A percentile compares a stretch with the other conserved stretches of the same genome.
These are phyloP conservation scores for Cystofilobasidium macerans DNA, from an alignment of 768 basidiomycete species.

Conservation along the genomic window DNA sequence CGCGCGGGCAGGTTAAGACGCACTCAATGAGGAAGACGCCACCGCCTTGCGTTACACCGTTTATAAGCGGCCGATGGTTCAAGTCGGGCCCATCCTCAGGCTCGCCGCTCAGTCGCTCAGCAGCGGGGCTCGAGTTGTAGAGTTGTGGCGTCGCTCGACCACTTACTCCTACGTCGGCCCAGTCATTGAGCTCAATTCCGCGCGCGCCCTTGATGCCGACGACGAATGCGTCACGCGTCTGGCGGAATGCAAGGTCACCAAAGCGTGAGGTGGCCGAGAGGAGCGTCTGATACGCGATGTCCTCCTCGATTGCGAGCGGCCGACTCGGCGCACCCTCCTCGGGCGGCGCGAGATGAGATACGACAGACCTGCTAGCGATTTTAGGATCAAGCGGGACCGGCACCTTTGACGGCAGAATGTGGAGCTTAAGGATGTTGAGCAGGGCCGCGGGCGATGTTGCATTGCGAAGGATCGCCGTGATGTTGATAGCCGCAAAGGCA, in stretches of 20 bases:
- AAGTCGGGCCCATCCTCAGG: too few relatives aligned
- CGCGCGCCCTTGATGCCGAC: constrained; percentile 42
- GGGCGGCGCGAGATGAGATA: constrained; percentile 28
- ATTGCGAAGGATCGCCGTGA: constrained; percentile 46
- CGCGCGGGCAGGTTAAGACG: neutral
- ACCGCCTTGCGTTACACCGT: constrained; percentile 64
- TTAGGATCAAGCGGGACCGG: constrained; percentile 14
- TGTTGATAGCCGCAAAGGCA: constrained; percentile 76
- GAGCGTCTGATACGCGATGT: constrained; percentile 64
- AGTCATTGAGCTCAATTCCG: constrained; percentile 20
- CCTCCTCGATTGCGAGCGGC: constrained; percentile 61
- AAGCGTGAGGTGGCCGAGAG: constrained; percentile 49
- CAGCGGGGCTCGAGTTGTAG: too few relatives aligned
- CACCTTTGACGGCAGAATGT: constrained; percentile 36
- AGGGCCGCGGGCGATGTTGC: constrained; percentile 28
- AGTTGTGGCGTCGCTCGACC: constrained; percentile 50
- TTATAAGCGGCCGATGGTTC: too few relatives aligned
- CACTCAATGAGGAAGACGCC: constrained; percentile 77
- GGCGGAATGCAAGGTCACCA: constrained; percentile 72
- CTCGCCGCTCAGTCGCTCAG: constrained; percentile 55
- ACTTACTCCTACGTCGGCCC: constrained; percentile 25
- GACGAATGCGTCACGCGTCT: constrained; percentile 38
- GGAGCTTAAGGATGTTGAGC: constrained; percentile 38
- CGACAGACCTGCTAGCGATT: constrained; percentile 8
- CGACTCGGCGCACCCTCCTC: constrained; percentile 47